Evolutionary conservation across 169 alveolate species (phyloP).

Genomic region (Toxoplasma gondii): DNA sequence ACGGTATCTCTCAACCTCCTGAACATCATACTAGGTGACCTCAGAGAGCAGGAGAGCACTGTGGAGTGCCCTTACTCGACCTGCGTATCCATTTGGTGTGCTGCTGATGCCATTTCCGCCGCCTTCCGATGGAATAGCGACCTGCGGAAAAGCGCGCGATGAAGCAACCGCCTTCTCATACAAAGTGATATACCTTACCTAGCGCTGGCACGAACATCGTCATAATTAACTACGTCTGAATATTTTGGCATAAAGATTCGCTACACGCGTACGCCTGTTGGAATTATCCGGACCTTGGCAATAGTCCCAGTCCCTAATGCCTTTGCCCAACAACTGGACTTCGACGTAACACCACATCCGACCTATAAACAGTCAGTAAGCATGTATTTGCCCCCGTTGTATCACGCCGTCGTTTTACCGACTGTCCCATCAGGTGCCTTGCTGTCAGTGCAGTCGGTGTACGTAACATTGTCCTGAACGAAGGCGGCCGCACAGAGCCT

Average conservation of each 20-base stretch:
- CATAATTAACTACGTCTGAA: slow-evolving; percentile 73
- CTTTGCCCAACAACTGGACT: slow-evolving; percentile 89
- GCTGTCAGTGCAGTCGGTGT: slow-evolving; percentile 90
- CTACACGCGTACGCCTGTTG: slow-evolving; percentile 59
- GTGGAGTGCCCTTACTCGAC: background rate
- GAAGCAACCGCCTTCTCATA: background rate
- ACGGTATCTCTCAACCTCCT: background rate
- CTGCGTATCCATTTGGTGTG: background rate
- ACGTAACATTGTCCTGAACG: slow-evolving; percentile 88
- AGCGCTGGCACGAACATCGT: slow-evolving; percentile 63
- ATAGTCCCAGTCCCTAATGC: slow-evolving; percentile 91
- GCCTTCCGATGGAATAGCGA: background rate
- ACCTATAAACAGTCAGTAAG: slow-evolving; percentile 67
- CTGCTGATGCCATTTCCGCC: background rate
- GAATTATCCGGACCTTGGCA: slow-evolving; percentile 85
- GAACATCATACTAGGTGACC: background rate
- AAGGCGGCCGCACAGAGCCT: slow-evolving; percentile 92
- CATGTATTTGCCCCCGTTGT: background rate
- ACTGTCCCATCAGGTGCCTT: slow-evolving; percentile 90
- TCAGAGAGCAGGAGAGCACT: background rate
- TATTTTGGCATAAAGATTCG: no score
- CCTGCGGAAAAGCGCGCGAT: background rate
- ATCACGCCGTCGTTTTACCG: slow-evolving; percentile 62
- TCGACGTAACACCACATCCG: slow-evolving; percentile 93
- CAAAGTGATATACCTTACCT: background rate